Percentiles rank a stretch among this genome's conserved stretches.
Evolutionary conservation across 352 stramenopile genomes (phyloP).

Genomic region (Pythium biforme): DNA sequence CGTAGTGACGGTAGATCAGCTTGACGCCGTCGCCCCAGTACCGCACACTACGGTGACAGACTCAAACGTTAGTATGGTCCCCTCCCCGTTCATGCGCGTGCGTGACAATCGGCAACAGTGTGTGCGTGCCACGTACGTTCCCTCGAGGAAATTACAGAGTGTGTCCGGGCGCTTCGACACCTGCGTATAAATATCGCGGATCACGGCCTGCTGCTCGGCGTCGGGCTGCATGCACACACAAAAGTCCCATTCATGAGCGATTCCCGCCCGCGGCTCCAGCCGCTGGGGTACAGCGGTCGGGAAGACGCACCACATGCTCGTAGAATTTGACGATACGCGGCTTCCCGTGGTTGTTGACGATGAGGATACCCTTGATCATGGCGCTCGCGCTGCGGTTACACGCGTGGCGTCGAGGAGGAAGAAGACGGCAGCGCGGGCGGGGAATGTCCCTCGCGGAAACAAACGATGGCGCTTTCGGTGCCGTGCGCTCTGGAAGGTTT

Average conservation of each 20-base stretch:
- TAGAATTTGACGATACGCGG: slow-evolving; percentile 99
- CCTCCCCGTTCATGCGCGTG: too few relatives aligned
- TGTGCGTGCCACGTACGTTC: slow-evolving; percentile 61
- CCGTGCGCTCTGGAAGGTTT: neutral
- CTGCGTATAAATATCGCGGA: slow-evolving; percentile 98
- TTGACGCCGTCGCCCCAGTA: slow-evolving; percentile 98
- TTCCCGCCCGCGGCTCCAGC: too few relatives aligned
- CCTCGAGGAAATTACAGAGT: slow-evolving; percentile 99
- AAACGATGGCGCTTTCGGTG: neutral
- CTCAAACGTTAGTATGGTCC: neutral
- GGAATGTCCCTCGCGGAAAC: neutral
- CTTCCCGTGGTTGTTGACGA: slow-evolving; percentile 99
- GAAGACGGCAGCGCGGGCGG: neutral
- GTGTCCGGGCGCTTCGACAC: slow-evolving; percentile 97
- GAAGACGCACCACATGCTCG: slow-evolving; percentile 92
- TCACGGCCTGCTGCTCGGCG: slow-evolving; percentile 96
- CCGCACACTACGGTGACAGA: slow-evolving; percentile 44
- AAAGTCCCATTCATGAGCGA: neutral
- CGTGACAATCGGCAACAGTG: neutral
- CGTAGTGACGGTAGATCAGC: slow-evolving; percentile 99
- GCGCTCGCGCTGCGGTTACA: neutral
- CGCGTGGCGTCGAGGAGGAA: neutral
- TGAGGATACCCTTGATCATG: slow-evolving; percentile 99
- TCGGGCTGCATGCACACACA: slow-evolving; percentile 65
- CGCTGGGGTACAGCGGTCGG: too few relatives aligned